Conservation (phyloP, 148 eudicot species). For the Fagopyrum esculentum region DNA sequence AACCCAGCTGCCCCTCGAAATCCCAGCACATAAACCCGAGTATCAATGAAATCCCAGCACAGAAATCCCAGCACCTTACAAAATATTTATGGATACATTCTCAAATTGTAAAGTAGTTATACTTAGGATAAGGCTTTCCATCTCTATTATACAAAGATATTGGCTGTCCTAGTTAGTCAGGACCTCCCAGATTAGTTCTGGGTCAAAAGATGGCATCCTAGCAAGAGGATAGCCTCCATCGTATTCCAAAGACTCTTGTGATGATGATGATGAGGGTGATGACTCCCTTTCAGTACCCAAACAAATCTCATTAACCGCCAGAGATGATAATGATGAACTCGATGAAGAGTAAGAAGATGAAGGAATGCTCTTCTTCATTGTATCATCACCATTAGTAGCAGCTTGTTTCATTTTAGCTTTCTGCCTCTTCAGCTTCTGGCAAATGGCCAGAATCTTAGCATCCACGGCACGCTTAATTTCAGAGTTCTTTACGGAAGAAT, state of each 20-base stretch:
- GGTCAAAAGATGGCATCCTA: conserved; percentile 76
- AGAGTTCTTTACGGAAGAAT: conserved; percentile 31
- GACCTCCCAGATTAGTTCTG: conserved; percentile 87
- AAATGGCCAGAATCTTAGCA: conserved; percentile 70
- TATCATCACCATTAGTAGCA: conserved; percentile 10
- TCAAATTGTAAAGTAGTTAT: background rate
- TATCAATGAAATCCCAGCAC: background rate
- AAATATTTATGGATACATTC: background rate
- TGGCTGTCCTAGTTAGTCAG: conserved; percentile 36
- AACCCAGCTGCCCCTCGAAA: background rate
- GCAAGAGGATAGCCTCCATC: conserved; percentile 49
- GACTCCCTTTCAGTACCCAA: conserved; percentile 28
- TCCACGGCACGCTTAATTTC: conserved; percentile 63
- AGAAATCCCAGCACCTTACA: background rate
- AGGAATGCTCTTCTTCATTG: conserved; percentile 19
- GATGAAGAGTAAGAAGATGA: conserved; percentile 27
- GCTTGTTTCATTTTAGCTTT: conserved; percentile 38
- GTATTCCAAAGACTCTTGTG: conserved; percentile 22
- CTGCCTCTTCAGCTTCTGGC: conserved; percentile 51
- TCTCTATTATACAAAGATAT: background rate
- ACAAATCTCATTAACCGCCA: conserved; percentile 22
- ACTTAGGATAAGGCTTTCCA: background rate
- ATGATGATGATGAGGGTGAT: conserved; percentile 14
- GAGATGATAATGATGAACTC: conserved; percentile 10
- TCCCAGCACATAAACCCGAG: background rate